A percentile compares a stretch with the other conserved stretches of the same genome.
Conservation (phyloP, 805 yeast genomes). For the Danielozyma ontarioensis region DNA sequence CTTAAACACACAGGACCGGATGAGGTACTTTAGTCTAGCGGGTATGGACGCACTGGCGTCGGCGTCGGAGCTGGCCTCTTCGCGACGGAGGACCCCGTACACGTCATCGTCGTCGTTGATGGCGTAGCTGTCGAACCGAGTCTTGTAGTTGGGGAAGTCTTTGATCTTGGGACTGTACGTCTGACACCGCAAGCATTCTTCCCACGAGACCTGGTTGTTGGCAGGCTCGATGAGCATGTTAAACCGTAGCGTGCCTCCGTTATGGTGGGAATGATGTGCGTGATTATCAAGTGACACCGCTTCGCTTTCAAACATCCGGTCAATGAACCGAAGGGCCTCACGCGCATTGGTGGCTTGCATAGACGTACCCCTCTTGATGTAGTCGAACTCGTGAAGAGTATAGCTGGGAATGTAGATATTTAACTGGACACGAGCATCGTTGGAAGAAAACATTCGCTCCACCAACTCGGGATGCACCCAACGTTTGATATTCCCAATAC, state of each 20-base stretch:
- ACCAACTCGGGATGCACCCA: conserved; percentile 47
- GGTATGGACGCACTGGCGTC: conserved; percentile 45
- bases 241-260: conserved; percentile 9
- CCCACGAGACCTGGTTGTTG: conserved; percentile 45
- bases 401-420: conserved; percentile 49
- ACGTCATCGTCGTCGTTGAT: conserved; percentile 5
- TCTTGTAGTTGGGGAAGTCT: conserved; percentile 46
- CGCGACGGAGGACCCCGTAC: conserved; percentile 1
- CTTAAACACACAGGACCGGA: conserved; percentile 57
- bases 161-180: conserved; percentile 39
- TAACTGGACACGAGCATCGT: conserved; percentile 17
- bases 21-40: conserved; percentile 44
- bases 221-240: conserved; percentile 34
- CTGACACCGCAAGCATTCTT: conserved; percentile 41
- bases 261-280: conserved; percentile 4
- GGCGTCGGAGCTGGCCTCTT: conserved; percentile 18
- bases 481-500: conserved; percentile 59
- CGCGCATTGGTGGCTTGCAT: conserved; percentile 60
- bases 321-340: conserved; percentile 60
- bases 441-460: conserved; percentile 14
- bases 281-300: conserved; percentile 5
- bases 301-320: conserved; percentile 30
- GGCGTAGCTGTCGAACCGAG: conserved; percentile 26
- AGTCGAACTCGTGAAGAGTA: conserved; percentile 22
- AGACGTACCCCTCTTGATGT: conserved; percentile 38